phyloP scores from a whole-genome alignment of 225 moss, liverwort and hornwort species.

The Pseudoscleropodium purum region DNA sequence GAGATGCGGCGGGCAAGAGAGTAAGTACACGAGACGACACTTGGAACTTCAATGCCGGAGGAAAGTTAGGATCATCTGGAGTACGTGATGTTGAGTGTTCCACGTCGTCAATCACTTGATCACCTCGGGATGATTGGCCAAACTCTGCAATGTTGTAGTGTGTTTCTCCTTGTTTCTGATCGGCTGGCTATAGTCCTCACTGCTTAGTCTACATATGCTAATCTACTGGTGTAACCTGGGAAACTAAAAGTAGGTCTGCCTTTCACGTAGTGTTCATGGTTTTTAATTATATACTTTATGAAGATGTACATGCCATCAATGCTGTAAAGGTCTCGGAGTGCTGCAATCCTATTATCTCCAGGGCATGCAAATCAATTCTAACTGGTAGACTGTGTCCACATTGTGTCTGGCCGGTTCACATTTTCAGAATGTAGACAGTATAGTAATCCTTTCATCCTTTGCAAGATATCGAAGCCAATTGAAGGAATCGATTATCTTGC shows the following conservation, averaged over 20 bases:
- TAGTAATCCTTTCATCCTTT: background rate
- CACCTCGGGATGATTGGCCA: background rate
- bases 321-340: background rate
- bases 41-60: background rate
- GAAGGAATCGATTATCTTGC: background rate
- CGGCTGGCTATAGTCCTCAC: background rate
- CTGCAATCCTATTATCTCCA: background rate
- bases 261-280: background rate
- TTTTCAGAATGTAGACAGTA: background rate
- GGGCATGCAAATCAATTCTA: background rate
- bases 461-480: background rate
- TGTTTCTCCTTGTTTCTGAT: background rate
- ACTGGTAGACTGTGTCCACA: background rate
- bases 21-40: slow-evolving; percentile 25
- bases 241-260: background rate
- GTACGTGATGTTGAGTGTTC: slow-evolving; percentile 12
- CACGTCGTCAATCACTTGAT: slow-evolving; percentile 13
- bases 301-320: background rate
- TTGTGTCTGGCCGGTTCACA: background rate
- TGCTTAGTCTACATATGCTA: background rate
- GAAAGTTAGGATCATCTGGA: background rate
- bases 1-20: slow-evolving; percentile 64
- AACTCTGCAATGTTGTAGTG: background rate
- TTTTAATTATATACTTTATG: background rate
- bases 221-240: background rate